A percentile compares a stretch with the other conserved stretches of the same genome.
These are phyloP conservation scores for Meyerozyma carpophila DNA, from an alignment of 1,139 yeast genomes.

Conservation along the genomic window DNA sequence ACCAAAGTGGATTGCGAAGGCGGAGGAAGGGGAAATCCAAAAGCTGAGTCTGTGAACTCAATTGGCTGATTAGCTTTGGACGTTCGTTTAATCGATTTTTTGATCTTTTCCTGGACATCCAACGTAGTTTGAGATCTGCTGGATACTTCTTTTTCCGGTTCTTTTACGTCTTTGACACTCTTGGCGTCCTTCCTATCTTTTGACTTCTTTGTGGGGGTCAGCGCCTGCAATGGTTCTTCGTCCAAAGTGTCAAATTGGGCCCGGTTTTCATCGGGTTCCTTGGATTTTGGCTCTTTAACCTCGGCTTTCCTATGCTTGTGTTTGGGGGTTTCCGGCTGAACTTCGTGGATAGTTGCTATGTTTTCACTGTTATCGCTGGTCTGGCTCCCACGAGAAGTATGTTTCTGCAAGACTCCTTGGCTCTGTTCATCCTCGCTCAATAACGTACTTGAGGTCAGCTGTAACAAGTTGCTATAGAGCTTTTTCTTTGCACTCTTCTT, in stretches of 20 bases:
- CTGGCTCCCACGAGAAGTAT: not conserved
- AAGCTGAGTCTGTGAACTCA: slow-evolving; percentile 74
- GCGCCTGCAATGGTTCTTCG: slow-evolving; percentile 5
- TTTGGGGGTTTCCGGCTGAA: not conserved
- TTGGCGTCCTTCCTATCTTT: slow-evolving; percentile 5
- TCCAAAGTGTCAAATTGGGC: not conserved
- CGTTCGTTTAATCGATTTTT: slow-evolving; percentile 38
- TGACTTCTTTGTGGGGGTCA: slow-evolving; percentile 2
- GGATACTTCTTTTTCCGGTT: slow-evolving; percentile 2
- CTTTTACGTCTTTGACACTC: not conserved
- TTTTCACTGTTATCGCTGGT: not conserved
- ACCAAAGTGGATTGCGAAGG: slow-evolving; percentile 68
- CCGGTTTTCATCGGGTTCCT: not conserved
- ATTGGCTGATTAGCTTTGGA: slow-evolving; percentile 63
- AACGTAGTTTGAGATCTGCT: slow-evolving; percentile 31
- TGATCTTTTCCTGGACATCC: slow-evolving; percentile 43
- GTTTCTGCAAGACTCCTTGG: not conserved
- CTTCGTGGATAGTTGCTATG: not conserved
- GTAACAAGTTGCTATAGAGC: not conserved
- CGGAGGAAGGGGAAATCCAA: slow-evolving; percentile 82
- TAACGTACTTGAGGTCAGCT: not conserved
- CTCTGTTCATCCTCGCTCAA: not conserved
- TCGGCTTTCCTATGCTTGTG: not conserved
- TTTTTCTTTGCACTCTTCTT: slow-evolving; percentile 5
- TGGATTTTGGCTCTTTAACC: slow-evolving; percentile 6